Base-by-base conservation (phyloP, 2,329 filamentous ascomycete species). In the Drechslerella coelobrocha region DNA sequence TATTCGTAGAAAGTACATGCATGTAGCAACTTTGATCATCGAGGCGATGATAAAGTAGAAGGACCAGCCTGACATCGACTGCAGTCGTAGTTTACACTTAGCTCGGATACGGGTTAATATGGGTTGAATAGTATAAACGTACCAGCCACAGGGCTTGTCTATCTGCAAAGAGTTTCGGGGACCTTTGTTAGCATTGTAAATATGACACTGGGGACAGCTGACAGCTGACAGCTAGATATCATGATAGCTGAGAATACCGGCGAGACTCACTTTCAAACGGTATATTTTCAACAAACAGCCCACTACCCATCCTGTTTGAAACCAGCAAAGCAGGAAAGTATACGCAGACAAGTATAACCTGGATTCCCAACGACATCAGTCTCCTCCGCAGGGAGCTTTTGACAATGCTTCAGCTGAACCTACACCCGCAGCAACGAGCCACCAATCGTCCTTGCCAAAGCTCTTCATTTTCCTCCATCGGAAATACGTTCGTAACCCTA, bases 341-440 rank as follows among this genome's bases (percentile, higher is more conserved):
- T 41, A 69, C 8, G 31, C 56, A 69, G 10, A 54, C 34, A 19
- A 68, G 63, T 39, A 62, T 69, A 27, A 69, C 19, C 65, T 61
- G 29, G 6, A 56, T 14, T n/a, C 8, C 45, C 17, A 41, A 34
- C n/a, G n/a, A n/a, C n/a, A n/a, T n/a, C n/a, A n/a, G n/a, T n/a
- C n/a, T n/a, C n/a, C n/a, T n/a, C n/a, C n/a, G n/a, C 6, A 50
- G 9, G 51, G 29, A 31, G 39, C n/a, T n/a, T n/a, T n/a, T n/a
- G n/a, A n/a, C n/a, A n/a, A n/a, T n/a, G n/a, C n/a, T n/a, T n/a
- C n/a, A n/a, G n/a, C n/a, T n/a, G 41, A 26, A 29, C 65, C 47
- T 75, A 77, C 76, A 34, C 68, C 74, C 62, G 76, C 76, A 48
- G 72, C 66, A 4, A 73, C 57, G 48, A 77, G 75, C 75, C 76